Base-by-base conservation (phyloP, 768 basidiomycete genomes). In the Austroboletus eburneus region DNA sequence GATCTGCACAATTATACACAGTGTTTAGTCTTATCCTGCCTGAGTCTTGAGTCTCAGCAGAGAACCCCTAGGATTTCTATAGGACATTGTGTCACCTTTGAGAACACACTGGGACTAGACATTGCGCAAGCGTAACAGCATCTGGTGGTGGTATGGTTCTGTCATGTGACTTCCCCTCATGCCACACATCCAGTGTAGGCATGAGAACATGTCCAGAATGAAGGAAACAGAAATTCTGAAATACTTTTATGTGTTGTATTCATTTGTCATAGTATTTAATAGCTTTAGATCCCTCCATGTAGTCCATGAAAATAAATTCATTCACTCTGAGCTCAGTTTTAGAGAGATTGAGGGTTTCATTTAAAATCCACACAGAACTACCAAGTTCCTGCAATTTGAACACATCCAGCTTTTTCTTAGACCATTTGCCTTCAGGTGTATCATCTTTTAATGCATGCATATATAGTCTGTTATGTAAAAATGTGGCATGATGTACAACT, bases 321-420 rank as follows among this genome's bases (percentile, higher is more conserved):
- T 35, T 12, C 4, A 17, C 8, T 35, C 18, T 35, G 3, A 6
- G 6, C 5, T 35, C 34, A 7, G 18, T 16, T 35, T 35, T 35
- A 8, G 34, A 17, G 4, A 17, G 34, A 12, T 17, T 35, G 4
- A 17, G 10, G 4, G 6, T 17, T 17, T 35, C n/a, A 17, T 35
- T 12, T 5, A 35, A 17, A 13, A 58, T 46, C 46, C 51, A 58
- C 3, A 58, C 64, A 0, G 14, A 5, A 0, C 2, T 9, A 0
- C 52, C 48, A 16, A 53, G 70, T 4, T 57, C 59, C 1, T 57
- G 54, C 0, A 72, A 44, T 39, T 66, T 57, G 1, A 61, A 50
- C 0, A 72, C 41, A 24, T 69, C 54, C 2, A 62, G 66, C 12
- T 52, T 51, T 1, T 24, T 34, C 0, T 54, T 52, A 0, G 6